A percentile compares a stretch with the other conserved stretches of the same genome.
Conservation (phyloP, 495 filamentous ascomycete species). For the Aspergillus biplanus region DNA sequence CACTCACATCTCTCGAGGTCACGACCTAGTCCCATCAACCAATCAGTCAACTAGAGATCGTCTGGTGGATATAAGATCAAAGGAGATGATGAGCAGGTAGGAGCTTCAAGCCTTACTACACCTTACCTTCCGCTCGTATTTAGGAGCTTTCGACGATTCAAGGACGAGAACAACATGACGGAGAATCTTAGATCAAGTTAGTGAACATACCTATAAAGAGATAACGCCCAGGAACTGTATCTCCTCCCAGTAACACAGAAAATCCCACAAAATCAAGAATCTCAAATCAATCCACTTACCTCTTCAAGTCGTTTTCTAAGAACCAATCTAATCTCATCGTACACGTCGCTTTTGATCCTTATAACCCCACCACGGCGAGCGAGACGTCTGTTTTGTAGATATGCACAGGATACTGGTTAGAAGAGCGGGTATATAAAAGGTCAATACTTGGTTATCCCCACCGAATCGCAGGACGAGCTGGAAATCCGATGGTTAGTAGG, state of each 20-base stretch:
- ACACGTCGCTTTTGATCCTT: constrained; percentile 69
- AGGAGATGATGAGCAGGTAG: no score
- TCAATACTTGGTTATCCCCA: constrained; percentile 35
- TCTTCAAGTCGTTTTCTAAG: constrained; percentile 56
- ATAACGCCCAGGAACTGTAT: neutral
- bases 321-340: constrained; percentile 64
- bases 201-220: neutral
- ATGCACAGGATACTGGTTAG: neutral
- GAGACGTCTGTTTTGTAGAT: constrained; percentile 59
- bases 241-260: neutral
- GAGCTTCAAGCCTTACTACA: neutral
- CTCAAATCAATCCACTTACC: constrained; percentile 42
- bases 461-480: constrained; percentile 70
- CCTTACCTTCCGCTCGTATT: constrained; percentile 24
- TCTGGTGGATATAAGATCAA: neutral
- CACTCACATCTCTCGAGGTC: constrained; percentile 65
- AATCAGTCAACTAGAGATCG: neutral
- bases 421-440: neutral
- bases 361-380: constrained; percentile 81
- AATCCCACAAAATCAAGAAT: neutral
- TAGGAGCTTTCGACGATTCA: constrained; percentile 14
- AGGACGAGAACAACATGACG: constrained; percentile 22
- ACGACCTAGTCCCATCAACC: constrained; percentile 39
- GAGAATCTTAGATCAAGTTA: constrained; percentile 23
- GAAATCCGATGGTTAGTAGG: neutral